phyloP scores from a whole-genome alignment of 352 stramenopile species.

The Phytopythium mirpurense region DNA sequence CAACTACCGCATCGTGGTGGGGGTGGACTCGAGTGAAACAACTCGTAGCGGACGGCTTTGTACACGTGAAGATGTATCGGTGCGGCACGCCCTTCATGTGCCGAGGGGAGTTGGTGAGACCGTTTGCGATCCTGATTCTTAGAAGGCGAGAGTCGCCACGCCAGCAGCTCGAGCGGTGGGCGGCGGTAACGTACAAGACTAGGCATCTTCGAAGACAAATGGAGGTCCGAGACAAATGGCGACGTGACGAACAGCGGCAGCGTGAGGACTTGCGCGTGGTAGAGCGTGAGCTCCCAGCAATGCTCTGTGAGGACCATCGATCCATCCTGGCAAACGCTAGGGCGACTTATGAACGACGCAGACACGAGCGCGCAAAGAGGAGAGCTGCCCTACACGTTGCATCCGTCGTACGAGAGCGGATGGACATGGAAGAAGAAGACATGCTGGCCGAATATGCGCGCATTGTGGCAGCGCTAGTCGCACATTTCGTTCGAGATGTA shows the following conservation, averaged over 20 bases:
- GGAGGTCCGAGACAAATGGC: slow-evolving; percentile 1
- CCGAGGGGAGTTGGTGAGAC: not conserved
- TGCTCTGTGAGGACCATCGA: not conserved
- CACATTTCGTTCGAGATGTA: not conserved
- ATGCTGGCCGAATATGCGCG: not conserved
- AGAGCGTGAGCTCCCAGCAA: not conserved
- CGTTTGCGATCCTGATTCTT: not conserved
- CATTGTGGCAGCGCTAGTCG: not conserved
- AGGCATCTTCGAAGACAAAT: slow-evolving; percentile 1
- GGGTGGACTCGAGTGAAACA: not conserved
- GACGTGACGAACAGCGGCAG: not conserved
- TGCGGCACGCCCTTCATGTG: not conserved
- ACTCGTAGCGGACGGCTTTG: not conserved
- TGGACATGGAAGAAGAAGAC: slow-evolving; percentile 1
- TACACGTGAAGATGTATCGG: not conserved
- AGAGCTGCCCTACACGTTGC: not conserved
- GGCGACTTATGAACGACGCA: not conserved
- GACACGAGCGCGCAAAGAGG: not conserved
- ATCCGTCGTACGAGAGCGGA: not conserved
- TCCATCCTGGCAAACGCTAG: not conserved
- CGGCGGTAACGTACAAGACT: not conserved
- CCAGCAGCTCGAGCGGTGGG: not conserved
- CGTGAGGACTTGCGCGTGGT: not conserved
- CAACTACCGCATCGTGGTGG: not conserved
- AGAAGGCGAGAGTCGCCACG: not conserved